Conservation (phyloP, 1,139 yeast genomes). For the Hyphopichia pseudoburtonii region DNA sequence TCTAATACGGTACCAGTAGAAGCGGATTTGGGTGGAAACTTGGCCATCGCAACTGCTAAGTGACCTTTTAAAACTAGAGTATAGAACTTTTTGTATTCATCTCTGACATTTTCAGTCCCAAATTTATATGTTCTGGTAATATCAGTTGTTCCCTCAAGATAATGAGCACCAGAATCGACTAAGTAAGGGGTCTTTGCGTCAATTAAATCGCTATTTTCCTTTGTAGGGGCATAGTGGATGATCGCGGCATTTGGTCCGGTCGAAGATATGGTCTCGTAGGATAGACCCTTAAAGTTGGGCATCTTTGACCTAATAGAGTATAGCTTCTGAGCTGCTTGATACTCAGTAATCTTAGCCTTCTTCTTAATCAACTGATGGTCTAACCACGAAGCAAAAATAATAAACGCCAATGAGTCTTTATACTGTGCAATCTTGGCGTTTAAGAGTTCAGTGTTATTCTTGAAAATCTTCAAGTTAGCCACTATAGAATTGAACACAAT, state of each 20-base stretch:
- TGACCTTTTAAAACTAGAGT: constrained; percentile 58
- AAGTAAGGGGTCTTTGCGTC: constrained; percentile 45
- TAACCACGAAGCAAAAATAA: constrained; percentile 43
- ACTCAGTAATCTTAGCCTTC: constrained; percentile 30
- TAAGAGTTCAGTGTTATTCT: constrained; percentile 38
- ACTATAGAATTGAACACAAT: constrained; percentile 33
- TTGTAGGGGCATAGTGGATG: constrained; percentile 56
- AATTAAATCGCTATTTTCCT: constrained; percentile 35
- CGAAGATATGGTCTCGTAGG: constrained; percentile 56
- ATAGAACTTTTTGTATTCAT: constrained; percentile 38
- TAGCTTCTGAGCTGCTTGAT: constrained; percentile 45
- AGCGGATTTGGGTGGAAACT: constrained; percentile 40
- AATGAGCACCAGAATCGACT: constrained; percentile 57
- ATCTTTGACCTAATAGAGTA: constrained; percentile 39
- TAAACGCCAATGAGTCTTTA: constrained; percentile 45
- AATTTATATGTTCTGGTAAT: constrained; percentile 55
- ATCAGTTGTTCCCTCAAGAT: constrained; percentile 60
- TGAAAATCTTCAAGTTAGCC: constrained; percentile 35
- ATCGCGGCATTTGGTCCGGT: constrained; percentile 56
- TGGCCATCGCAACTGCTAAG: constrained; percentile 53
- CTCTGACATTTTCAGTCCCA: constrained; percentile 24
- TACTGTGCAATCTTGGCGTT: constrained; percentile 44
- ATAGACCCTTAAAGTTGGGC: constrained; percentile 51
- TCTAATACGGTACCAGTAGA: constrained; percentile 50
- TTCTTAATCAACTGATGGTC: constrained; percentile 33